phyloP scores from a whole-genome alignment of 1,139 yeast genomes.

The Blastobotrys proliferans region DNA sequence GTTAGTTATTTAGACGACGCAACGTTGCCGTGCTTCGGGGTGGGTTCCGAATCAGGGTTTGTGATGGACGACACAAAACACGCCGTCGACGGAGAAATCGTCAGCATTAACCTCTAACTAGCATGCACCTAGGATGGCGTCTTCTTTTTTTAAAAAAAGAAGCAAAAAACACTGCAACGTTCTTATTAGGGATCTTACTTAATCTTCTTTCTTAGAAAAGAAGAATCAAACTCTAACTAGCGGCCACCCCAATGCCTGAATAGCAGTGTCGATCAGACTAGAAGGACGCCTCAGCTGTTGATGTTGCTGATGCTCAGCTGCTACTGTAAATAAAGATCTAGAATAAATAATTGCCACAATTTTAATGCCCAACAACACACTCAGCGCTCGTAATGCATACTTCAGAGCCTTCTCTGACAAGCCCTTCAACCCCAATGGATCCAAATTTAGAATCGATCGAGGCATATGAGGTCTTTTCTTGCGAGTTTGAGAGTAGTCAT shows the following conservation, averaged over 20 bases:
- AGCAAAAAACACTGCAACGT: too few relatives aligned
- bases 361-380: constrained; percentile 21
- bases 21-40: constrained; percentile 27
- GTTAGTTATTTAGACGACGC: constrained; percentile 15
- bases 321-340: not conserved
- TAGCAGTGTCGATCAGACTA: not conserved
- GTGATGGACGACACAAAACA: constrained; percentile 32
- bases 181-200: too few relatives aligned
- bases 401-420: constrained; percentile 15
- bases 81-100: constrained; percentile 30
- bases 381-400: constrained; percentile 22
- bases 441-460: constrained; percentile 25
- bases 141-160: too few relatives aligned
- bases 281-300: not conserved
- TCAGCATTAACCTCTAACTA: too few relatives aligned
- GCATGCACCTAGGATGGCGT: too few relatives aligned
- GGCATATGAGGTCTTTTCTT: constrained; percentile 17
- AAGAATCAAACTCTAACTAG: not conserved
- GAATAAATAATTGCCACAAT: constrained; percentile 17
- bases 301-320: not conserved
- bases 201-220: not conserved
- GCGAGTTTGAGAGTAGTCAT: not conserved
- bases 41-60: constrained; percentile 35
- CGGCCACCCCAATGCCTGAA: constrained; percentile 7
- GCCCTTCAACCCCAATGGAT: constrained; percentile 25